Base-by-base conservation (phyloP, 148 eudicot genomes). In the Tetragonia tetragonoides region DNA sequence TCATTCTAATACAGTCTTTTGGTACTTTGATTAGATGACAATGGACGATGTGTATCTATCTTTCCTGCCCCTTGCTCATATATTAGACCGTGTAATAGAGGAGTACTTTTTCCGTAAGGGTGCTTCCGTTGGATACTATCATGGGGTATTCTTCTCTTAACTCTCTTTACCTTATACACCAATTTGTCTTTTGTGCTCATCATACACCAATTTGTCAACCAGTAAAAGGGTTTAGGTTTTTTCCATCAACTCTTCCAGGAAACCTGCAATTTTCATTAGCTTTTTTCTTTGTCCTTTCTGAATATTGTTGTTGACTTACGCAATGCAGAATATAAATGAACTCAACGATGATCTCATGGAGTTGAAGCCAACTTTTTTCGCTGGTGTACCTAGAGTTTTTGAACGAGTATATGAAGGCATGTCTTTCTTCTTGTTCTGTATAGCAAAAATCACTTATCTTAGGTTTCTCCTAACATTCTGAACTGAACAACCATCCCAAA, bases 91-190 rank as follows among this genome's bases (percentile, higher is more conserved):
- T 72, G 85, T 86, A 74, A 86, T 96, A 65, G 99, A 96, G 86
- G 99, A 96, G 81, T 96, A 82, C 73, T 96, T 96, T 84, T 93
- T 96, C 88, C 87, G 87, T 16, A 93, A 90, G 82, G 99, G 99
- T 72, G 99, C 98, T 85, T 96, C 97, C 57, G 97, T 96, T 82
- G 99, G 99, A 67, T 96, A 89, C 88, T 96, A 77, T 81, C 99
- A 96, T 72, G 99, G 99, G 92, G 99, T 96, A 86, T 83, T 83
- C 70, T 81, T 56, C 67, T 75, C 37, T 65, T 51, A 21, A 34
- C 41, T 40, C 53, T 51, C 17, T 68, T 4, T 72, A 61, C 10
- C 1, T 4, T 24, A 17, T 60, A n/a, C 15, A 23, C 23, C 0
- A 24, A 66, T 39, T 49, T 14, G 11, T 49, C 3, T 28, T 28